These are phyloP conservation scores for Arxiozyma slooffiae DNA, from an alignment of 1,139 yeast genomes.

Conservation along the genomic window DNA sequence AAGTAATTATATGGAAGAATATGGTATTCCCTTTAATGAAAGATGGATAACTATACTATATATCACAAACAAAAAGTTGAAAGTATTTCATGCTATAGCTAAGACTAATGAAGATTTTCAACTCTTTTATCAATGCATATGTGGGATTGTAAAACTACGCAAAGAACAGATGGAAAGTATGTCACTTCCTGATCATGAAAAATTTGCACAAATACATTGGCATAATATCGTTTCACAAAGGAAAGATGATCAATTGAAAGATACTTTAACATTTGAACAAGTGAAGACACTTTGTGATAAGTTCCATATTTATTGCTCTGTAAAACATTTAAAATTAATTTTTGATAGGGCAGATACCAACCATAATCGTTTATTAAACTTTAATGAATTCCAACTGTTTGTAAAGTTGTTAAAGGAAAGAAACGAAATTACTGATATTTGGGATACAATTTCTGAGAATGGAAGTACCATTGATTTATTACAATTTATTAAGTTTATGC, in stretches of 20 bases:
- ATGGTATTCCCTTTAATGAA: constrained; percentile 54
- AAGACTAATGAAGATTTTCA: constrained; percentile 52
- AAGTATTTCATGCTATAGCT: constrained; percentile 69
- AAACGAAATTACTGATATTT: constrained; percentile 40
- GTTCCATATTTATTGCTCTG: constrained; percentile 57
- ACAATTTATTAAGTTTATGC: constrained; percentile 41
- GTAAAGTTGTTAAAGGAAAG: constrained; percentile 47
- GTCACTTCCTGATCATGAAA: constrained; percentile 42
- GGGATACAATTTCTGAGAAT: constrained; percentile 23
- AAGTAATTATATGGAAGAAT: constrained; percentile 71
- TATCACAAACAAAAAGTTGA: constrained; percentile 40
- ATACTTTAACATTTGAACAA: constrained; percentile 53
- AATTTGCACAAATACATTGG: constrained; percentile 50
- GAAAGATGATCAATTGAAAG: constrained; percentile 33
- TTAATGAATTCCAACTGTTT: constrained; percentile 63
- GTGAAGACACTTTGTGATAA: constrained; percentile 55
- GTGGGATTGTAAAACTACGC: constrained; percentile 39
- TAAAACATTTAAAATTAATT: constrained; percentile 28
- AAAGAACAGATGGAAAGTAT: constrained; percentile 46
- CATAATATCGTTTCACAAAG: constrained; percentile 37
- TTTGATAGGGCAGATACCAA: constrained; percentile 44
- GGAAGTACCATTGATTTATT: constrained; percentile 26
- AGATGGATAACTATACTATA: constrained; percentile 80
- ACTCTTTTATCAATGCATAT: constrained; percentile 40
- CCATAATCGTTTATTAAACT: constrained; percentile 42